A percentile compares a stretch with the other conserved stretches of the same genome.
Conservation (phyloP, 805 yeast species). For the Saccharomycopsis babjevae region DNA sequence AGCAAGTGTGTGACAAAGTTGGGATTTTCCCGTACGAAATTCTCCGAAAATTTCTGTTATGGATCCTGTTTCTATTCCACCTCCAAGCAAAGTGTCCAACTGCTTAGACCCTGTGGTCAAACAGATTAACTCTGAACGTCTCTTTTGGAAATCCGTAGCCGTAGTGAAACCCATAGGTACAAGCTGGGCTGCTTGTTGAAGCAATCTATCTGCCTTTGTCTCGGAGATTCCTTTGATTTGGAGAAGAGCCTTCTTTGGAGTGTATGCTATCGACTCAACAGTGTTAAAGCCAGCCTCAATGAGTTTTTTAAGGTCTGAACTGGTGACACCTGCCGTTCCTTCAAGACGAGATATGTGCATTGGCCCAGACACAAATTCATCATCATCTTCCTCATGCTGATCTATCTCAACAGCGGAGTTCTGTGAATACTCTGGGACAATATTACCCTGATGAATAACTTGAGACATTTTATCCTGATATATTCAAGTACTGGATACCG, state of each 20-base stretch:
- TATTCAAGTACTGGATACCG: too few relatives aligned
- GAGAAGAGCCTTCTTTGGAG: constrained; percentile 72
- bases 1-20: constrained; percentile 91
- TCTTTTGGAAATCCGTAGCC: constrained; percentile 85
- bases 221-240: constrained; percentile 89
- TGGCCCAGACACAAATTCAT: constrained; percentile 48
- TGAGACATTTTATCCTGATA: constrained; percentile 1
- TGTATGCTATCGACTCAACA: constrained; percentile 86
- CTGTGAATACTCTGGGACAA: neutral
- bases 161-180: constrained; percentile 98
- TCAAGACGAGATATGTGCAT: constrained; percentile 42
- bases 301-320: constrained; percentile 68
- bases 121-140: constrained; percentile 85
- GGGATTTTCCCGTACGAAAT: constrained; percentile 95
- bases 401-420: neutral
- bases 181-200: constrained; percentile 71
- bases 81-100: constrained; percentile 85
- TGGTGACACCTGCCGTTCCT: constrained; percentile 53
- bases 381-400: constrained; percentile 29
- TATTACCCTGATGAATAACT: neutral
- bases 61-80: constrained; percentile 96
- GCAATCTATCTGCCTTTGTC: constrained; percentile 81
- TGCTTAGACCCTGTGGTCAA: constrained; percentile 93
- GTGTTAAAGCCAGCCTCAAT: constrained; percentile 80
- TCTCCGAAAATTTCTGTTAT: constrained; percentile 96